phyloP scores from a whole-genome alignment of 1,284 basidiomycete genomes.

The Trichosporon sp. region DNA sequence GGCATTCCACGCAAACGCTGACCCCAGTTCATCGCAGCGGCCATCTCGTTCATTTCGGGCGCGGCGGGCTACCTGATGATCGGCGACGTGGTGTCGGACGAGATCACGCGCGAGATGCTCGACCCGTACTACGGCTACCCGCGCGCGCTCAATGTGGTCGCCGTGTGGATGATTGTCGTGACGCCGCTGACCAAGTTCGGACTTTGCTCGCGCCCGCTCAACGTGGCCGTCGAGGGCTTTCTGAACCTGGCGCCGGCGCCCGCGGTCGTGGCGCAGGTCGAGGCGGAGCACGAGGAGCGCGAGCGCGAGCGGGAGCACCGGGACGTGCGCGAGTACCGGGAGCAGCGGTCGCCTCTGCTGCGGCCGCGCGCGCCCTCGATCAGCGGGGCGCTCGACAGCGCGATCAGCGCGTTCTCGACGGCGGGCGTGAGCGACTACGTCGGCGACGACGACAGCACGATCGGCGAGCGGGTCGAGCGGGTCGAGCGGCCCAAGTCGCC shows the following conservation, averaged over 20 bases:
- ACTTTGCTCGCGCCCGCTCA: conserved; percentile 77
- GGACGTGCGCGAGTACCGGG: not conserved
- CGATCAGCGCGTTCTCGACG: conserved; percentile 14
- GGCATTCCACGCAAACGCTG: no score
- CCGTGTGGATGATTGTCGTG: conserved; percentile 85
- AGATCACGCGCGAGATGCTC: conserved; percentile 84
- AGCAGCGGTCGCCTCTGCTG: not conserved
- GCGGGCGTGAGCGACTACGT: conserved; percentile 17
- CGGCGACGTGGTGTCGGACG: conserved; percentile 72
- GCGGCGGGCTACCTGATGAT: conserved; percentile 90
- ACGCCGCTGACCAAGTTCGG: conserved; percentile 87
- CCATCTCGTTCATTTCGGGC: conserved; percentile 74
- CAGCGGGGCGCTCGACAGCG: conserved; percentile 4
- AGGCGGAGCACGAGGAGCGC: not conserved
- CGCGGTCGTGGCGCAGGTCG: conserved; percentile 10
- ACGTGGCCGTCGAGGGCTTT: conserved; percentile 70
- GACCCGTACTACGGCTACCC: conserved; percentile 69
- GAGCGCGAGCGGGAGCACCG: not conserved
- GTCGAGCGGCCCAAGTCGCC: conserved; percentile 11
- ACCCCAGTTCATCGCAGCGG: conserved; percentile 55
- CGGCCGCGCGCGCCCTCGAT: not conserved
- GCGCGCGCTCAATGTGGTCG: conserved; percentile 64
- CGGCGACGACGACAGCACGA: not conserved
- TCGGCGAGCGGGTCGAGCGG: no score
- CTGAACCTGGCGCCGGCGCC: conserved; percentile 58